Percentiles rank a stretch among this genome's conserved stretches.
These are phyloP conservation scores for Myxozyma vanderwaltii DNA, from an alignment of 805 yeast species.

Conservation along the genomic window DNA sequence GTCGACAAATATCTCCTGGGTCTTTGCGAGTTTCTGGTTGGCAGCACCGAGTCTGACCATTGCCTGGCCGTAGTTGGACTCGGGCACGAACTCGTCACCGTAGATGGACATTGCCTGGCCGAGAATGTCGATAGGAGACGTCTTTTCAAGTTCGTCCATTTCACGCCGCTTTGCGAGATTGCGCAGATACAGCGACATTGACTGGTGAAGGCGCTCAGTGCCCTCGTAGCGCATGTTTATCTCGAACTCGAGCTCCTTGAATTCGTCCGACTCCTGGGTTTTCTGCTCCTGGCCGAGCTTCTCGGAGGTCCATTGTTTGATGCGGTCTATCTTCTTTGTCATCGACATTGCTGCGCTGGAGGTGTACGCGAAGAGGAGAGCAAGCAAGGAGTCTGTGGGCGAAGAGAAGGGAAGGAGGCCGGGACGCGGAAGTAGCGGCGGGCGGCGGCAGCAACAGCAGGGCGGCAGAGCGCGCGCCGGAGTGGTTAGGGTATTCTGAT, in stretches of 20 bases:
- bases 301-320: slow-evolving; percentile 35
- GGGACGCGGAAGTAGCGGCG: background rate
- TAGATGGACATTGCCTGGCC: slow-evolving; percentile 33
- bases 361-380: background rate
- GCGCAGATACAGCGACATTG: slow-evolving; percentile 32
- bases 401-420: background rate
- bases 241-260: slow-evolving; percentile 34
- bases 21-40: slow-evolving; percentile 34
- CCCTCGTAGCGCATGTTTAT: slow-evolving; percentile 34
- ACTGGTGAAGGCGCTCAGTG: slow-evolving; percentile 34
- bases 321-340: slow-evolving; percentile 33
- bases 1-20: slow-evolving; percentile 34
- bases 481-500: no score
- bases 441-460: slow-evolving; percentile 10
- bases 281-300: slow-evolving; percentile 36
- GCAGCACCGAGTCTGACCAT: slow-evolving; percentile 30
- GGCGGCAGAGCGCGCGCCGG: no score
- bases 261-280: slow-evolving; percentile 36
- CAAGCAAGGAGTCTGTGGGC: background rate
- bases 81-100: slow-evolving; percentile 34
- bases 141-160: slow-evolving; percentile 33
- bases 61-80: slow-evolving; percentile 35
- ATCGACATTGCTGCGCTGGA: slow-evolving; percentile 20
- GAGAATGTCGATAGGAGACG: slow-evolving; percentile 34
- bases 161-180: slow-evolving; percentile 36